These are phyloP conservation scores for Pseudohalonectria lignicola DNA, from an alignment of 2,329 filamentous ascomycete genomes.

Conservation along the genomic window DNA sequence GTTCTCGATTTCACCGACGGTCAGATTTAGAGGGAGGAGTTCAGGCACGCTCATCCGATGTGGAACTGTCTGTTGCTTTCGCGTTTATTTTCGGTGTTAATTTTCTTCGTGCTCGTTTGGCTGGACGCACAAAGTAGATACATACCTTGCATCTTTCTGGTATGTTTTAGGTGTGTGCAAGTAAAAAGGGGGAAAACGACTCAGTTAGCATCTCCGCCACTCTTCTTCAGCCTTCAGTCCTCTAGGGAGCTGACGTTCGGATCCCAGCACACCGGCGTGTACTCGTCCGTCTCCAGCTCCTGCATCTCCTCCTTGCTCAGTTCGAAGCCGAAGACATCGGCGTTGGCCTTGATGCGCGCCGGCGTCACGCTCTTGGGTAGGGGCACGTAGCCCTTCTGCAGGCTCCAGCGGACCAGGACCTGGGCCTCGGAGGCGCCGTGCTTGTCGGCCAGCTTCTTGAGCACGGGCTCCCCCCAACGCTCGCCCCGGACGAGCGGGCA, in stretches of 20 bases:
- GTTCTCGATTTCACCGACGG: constrained; percentile 46
- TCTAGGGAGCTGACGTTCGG: constrained; percentile 11
- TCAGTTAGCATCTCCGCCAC: too few species aligned
- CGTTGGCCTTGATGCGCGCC: constrained; percentile 49
- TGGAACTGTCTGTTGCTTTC: too few species aligned
- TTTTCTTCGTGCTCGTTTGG: too few species aligned
- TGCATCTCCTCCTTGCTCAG: constrained; percentile 44
- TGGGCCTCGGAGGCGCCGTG: constrained; percentile 66
- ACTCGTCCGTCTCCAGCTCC: constrained; percentile 24
- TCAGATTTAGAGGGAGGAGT: constrained; percentile 42
- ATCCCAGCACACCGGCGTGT: constrained; percentile 17
- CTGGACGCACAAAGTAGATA: too few species aligned
- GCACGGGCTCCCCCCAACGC: constrained; percentile 56
- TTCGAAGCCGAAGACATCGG: constrained; percentile 50
- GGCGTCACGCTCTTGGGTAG: constrained; percentile 54
- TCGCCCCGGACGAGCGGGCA: constrained; percentile 53
- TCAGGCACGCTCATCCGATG: background rate
- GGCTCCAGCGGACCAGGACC: constrained; percentile 67
- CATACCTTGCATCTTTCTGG: too few species aligned
- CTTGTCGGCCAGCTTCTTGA: constrained; percentile 57
- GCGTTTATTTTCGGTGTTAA: too few species aligned
- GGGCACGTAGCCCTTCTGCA: constrained; percentile 65
- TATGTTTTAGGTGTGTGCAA: too few species aligned
- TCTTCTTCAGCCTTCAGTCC: too few species aligned
- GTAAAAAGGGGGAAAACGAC: too few species aligned